Percentiles rank a stretch among this genome's conserved stretches.
Conservation (phyloP, 495 filamentous ascomycete genomes). For the Penicillium coprophilum region DNA sequence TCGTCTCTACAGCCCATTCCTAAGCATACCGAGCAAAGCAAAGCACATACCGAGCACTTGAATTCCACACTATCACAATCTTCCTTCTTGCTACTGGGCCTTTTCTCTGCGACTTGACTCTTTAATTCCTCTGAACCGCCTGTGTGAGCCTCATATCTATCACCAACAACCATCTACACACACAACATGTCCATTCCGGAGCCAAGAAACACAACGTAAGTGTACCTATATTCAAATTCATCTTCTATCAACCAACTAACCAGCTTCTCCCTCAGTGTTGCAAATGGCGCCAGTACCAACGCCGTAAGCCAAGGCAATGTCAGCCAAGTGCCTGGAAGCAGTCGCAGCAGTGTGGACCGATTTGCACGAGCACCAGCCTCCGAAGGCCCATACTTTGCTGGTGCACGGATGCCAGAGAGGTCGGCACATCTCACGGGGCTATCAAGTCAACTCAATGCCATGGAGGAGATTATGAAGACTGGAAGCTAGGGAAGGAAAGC, state of each 20-base stretch:
- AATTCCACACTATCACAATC: neutral
- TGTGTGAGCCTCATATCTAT: neutral
- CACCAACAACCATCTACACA: conserved; percentile 1
- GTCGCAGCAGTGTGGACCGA: conserved; percentile 30
- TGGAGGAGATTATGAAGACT: conserved; percentile 37
- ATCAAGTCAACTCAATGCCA: conserved; percentile 36
- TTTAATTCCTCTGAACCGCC: neutral
- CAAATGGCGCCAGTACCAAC: conserved; percentile 22
- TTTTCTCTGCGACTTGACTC: neutral
- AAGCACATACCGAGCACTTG: neutral
- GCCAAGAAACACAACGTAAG: conserved; percentile 18
- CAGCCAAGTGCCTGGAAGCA: conserved; percentile 32
- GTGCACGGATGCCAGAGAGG: conserved; percentile 35
- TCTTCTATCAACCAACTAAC: conserved; percentile 11
- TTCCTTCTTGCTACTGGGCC: neutral
- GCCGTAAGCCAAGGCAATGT: conserved; percentile 35
- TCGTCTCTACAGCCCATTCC: neutral
- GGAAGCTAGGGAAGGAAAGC: conserved; percentile 12
- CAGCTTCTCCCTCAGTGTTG: conserved; percentile 4
- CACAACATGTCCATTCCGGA: conserved; percentile 24
- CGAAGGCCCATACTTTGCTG: conserved; percentile 42
- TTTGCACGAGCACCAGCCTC: conserved; percentile 35
- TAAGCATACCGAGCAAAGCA: neutral
- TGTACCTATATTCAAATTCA: neutral
- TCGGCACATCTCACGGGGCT: conserved; percentile 35